These are phyloP conservation scores for Boletus semigastroideus DNA, from an alignment of 1,284 basidiomycete genomes.

Conservation along the genomic window DNA sequence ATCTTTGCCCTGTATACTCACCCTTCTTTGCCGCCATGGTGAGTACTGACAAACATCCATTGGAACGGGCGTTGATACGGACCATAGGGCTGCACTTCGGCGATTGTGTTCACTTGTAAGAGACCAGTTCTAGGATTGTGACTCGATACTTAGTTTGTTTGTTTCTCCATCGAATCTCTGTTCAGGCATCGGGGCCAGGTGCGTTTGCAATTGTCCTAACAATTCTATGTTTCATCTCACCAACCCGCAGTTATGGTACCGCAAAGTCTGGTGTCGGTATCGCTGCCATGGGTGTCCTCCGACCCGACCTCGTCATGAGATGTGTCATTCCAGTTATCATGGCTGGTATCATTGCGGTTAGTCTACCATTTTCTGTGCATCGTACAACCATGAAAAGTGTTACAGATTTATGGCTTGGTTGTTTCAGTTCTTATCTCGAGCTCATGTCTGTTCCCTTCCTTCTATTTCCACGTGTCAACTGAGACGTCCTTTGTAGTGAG, in stretches of 20 bases:
- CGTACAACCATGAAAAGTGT: background rate
- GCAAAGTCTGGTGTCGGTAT: constrained; percentile 99
- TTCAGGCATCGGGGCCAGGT: constrained; percentile 35
- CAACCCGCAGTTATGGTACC: constrained; percentile 76
- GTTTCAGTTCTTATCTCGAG: constrained; percentile 87
- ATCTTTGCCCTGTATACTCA: constrained; percentile 91
- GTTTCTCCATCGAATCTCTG: background rate
- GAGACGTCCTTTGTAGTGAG: constrained; percentile 40
- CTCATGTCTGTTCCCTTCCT: constrained; percentile 53
- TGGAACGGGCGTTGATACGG: constrained; percentile 7
- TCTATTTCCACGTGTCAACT: constrained; percentile 34
- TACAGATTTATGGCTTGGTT: constrained; percentile 83
- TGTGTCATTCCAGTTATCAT: constrained; percentile 98
- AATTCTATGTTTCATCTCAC: constrained; percentile 4
- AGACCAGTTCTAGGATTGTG: background rate
- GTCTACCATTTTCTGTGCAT: constrained; percentile 2
- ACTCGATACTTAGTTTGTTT: background rate
- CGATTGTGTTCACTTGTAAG: constrained; percentile 97
- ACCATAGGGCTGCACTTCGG: constrained; percentile 86
- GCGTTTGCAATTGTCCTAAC: background rate
- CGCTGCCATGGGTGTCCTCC: constrained; percentile 95
- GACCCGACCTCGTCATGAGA: constrained; percentile 94
- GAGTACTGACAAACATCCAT: constrained; percentile 32
- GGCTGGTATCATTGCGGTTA: constrained; percentile 98
- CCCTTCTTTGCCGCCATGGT: constrained; percentile 98